Conservation (phyloP, 2,329 filamentous ascomycete genomes). For the Ustulina deusta region DNA sequence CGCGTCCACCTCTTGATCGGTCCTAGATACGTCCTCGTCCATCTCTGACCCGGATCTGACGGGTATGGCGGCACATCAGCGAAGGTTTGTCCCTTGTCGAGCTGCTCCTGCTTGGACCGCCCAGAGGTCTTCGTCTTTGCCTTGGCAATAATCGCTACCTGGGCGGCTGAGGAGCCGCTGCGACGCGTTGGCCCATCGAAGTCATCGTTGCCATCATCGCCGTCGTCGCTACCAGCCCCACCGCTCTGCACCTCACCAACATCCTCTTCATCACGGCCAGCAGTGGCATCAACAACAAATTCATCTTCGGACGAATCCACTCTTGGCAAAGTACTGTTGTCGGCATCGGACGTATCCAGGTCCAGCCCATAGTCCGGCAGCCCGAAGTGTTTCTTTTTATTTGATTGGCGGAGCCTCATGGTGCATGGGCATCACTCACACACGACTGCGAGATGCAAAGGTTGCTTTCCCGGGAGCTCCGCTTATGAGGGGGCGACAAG, state of each 20-base stretch:
- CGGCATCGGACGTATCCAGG: slow-evolving; percentile 44
- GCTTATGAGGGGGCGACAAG: slow-evolving; percentile 26
- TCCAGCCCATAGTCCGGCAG: slow-evolving; percentile 40
- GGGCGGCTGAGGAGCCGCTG: slow-evolving; percentile 12
- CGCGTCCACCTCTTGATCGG: slow-evolving; percentile 52
- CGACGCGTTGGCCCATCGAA: background rate
- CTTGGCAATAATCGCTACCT: slow-evolving; percentile 9
- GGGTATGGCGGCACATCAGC: slow-evolving; percentile 49
- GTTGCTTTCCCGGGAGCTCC: slow-evolving; percentile 27
- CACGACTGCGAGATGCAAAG: slow-evolving; percentile 26
- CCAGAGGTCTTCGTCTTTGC: slow-evolving; percentile 13
- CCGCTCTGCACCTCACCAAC: slow-evolving; percentile 24
- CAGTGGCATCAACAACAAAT: slow-evolving; percentile 42
- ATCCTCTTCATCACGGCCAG: slow-evolving; percentile 28
- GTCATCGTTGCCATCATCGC: slow-evolving; percentile 7
- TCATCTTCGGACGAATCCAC: slow-evolving; percentile 46
- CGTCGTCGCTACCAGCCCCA: slow-evolving; percentile 6
- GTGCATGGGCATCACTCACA: slow-evolving; percentile 31
- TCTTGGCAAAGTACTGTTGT: slow-evolving; percentile 41
- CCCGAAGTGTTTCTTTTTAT: slow-evolving; percentile 46
- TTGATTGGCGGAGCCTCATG: slow-evolving; percentile 51
- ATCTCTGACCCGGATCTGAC: slow-evolving; percentile 50
- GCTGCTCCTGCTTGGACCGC: slow-evolving; percentile 39
- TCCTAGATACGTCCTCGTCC: slow-evolving; percentile 51
- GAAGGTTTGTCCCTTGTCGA: slow-evolving; percentile 31